These are phyloP conservation scores for Sclerotiophoma versabilis DNA, from an alignment of 2,329 filamentous ascomycete genomes.

Conservation along the genomic window DNA sequence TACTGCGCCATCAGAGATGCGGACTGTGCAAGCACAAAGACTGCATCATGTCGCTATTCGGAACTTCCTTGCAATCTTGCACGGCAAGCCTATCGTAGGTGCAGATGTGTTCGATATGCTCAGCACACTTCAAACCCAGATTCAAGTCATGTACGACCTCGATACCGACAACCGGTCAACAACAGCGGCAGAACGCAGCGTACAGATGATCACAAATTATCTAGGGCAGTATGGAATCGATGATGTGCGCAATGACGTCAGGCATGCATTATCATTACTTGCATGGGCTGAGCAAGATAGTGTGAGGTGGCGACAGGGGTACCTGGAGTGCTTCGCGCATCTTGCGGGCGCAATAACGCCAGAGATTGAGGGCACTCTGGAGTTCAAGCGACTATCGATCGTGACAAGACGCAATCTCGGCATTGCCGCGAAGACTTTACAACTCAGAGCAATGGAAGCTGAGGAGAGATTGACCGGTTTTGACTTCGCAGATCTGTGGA, in stretches of 20 bases:
- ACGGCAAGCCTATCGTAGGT: constrained; percentile 70
- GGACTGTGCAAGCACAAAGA: constrained; percentile 56
- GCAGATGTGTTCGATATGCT: constrained; percentile 69
- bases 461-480: constrained; percentile 69
- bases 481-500: constrained; percentile 68
- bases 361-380: constrained; percentile 57
- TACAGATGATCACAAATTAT: constrained; percentile 68
- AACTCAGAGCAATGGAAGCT: constrained; percentile 67
- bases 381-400: constrained; percentile 66
- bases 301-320: constrained; percentile 71
- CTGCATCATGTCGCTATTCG: constrained; percentile 71
- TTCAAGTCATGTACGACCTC: constrained; percentile 62
- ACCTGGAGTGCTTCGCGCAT: constrained; percentile 72
- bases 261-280: constrained; percentile 66
- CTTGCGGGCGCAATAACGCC: constrained; percentile 65
- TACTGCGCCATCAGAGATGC: constrained; percentile 61
- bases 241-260: constrained; percentile 68
- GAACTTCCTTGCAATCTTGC: constrained; percentile 72
- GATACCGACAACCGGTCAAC: constrained; percentile 42
- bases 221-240: constrained; percentile 66
- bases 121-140: constrained; percentile 66
- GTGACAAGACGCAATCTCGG: constrained; percentile 70
- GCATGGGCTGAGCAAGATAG: constrained; percentile 70
- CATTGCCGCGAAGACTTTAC: constrained; percentile 66
- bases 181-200: constrained; percentile 54